phyloP scores from a whole-genome alignment of 2,329 filamentous ascomycete species.

The Phoma herbarum region DNA sequence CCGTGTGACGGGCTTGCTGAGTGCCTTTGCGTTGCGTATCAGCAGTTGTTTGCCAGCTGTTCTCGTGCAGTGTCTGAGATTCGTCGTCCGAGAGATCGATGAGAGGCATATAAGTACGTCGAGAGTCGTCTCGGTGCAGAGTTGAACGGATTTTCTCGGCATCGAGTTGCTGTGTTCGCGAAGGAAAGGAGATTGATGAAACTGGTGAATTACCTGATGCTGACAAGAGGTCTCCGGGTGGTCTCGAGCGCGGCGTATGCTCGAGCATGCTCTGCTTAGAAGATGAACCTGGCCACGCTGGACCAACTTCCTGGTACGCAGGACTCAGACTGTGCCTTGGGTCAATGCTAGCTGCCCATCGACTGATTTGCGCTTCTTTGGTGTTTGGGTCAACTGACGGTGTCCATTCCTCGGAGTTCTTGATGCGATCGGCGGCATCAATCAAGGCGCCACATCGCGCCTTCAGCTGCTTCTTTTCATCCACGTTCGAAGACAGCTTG shows the following conservation, averaged over 20 bases:
- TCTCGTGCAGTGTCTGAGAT: neutral
- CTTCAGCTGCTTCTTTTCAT: slow-evolving; percentile 72
- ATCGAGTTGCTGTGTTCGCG: neutral
- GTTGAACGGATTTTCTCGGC: neutral
- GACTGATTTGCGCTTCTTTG: slow-evolving; percentile 29
- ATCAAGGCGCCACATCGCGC: slow-evolving; percentile 75
- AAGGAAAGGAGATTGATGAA: slow-evolving; percentile 16
- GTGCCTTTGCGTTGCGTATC: slow-evolving; percentile 25
- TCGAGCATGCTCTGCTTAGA: neutral
- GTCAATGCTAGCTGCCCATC: slow-evolving; percentile 38
- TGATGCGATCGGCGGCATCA: slow-evolving; percentile 77
- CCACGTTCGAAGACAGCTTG: slow-evolving; percentile 65
- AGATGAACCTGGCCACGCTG: neutral
- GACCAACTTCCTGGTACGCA: neutral
- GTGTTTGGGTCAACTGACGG: slow-evolving; percentile 20
- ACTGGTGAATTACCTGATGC: slow-evolving; percentile 31
- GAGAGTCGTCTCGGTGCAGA: neutral
- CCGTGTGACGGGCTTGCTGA: neutral
- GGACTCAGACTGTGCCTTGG: slow-evolving; percentile 10
- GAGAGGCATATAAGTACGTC: slow-evolving; percentile 8
- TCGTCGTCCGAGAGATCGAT: slow-evolving; percentile 20
- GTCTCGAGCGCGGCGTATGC: neutral
- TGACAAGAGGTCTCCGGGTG: neutral
- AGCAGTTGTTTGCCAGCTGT: slow-evolving; percentile 20
- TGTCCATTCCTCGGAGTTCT: slow-evolving; percentile 53